phyloP scores from a whole-genome alignment of 73 alveolate species.

The Paramecium sexaurelia region DNA sequence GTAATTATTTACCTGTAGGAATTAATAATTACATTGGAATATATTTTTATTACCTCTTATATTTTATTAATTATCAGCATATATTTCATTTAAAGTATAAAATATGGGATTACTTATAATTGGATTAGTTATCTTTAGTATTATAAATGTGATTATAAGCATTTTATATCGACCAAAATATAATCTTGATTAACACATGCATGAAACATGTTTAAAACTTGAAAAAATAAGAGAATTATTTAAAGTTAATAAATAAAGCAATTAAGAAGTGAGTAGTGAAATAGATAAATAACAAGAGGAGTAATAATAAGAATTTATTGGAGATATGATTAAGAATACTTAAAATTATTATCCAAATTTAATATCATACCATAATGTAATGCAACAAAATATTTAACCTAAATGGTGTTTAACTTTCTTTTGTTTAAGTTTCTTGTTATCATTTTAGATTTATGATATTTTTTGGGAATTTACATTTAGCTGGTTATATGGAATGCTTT shows the following conservation, averaged over 20 bases:
- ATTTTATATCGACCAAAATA: background rate
- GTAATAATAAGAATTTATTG: background rate
- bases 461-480: background rate
- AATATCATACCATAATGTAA: background rate
- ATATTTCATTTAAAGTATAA: background rate
- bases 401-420: constrained; percentile 4
- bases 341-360: background rate
- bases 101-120: background rate
- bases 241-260: background rate
- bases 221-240: background rate
- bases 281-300: background rate
- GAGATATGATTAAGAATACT: background rate
- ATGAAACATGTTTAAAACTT: constrained; percentile 17
- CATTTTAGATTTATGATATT: background rate
- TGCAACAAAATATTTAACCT: background rate
- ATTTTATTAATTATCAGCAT: constrained; percentile 25
- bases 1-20: constrained; percentile 17
- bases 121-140: background rate
- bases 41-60: background rate
- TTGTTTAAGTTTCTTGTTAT: background rate
- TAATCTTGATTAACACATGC: constrained; percentile 1
- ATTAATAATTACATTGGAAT: background rate
- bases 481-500: background rate
- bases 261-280: background rate
- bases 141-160: background rate